Evolutionary conservation across 1,284 basidiomycete genomes (phyloP).

Genomic region (Trametes pubescens): DNA sequence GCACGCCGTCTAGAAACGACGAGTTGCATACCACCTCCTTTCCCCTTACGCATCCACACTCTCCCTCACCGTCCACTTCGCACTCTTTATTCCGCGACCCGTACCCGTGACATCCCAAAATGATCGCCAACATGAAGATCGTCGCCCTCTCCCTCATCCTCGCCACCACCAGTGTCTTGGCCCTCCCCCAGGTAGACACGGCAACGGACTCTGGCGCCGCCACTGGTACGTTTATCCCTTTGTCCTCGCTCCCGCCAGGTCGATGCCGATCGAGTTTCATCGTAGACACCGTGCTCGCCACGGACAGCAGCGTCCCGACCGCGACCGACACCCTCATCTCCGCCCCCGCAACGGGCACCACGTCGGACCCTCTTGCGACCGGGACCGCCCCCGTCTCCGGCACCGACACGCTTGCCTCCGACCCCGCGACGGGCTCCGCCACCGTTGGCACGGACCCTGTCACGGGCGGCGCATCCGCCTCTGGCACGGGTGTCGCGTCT

Average conservation of each 20-base stretch:
- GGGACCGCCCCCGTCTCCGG: constrained; percentile 1
- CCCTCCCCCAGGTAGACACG: constrained; percentile 18
- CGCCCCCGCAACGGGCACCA: background rate
- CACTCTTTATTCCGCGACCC: background rate
- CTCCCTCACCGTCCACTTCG: background rate
- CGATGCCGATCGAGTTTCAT: too few relatives aligned
- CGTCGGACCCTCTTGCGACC: background rate
- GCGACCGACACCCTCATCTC: background rate
- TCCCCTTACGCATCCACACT: background rate
- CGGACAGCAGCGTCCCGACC: constrained; percentile 4
- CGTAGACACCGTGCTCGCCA: constrained; percentile 3
- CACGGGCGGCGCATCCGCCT: background rate
- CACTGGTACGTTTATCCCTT: constrained; percentile 13
- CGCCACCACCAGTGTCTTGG: constrained; percentile 21
- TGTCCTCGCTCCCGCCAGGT: too few relatives aligned
- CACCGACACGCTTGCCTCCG: constrained; percentile 1
- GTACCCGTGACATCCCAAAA: constrained; percentile 8
- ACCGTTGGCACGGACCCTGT: background rate
- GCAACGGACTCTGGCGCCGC: constrained; percentile 1
- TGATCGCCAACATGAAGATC: constrained; percentile 32
- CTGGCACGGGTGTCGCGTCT: background rate
- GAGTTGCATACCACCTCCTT: background rate
- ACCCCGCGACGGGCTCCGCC: background rate
- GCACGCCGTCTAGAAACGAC: background rate
- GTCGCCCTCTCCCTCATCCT: constrained; percentile 27